Percentiles rank a stretch among this genome's conserved stretches.
Evolutionary conservation across 2,329 filamentous ascomycete genomes (phyloP).

Genomic region (Colletotrichum noveboracense): DNA sequence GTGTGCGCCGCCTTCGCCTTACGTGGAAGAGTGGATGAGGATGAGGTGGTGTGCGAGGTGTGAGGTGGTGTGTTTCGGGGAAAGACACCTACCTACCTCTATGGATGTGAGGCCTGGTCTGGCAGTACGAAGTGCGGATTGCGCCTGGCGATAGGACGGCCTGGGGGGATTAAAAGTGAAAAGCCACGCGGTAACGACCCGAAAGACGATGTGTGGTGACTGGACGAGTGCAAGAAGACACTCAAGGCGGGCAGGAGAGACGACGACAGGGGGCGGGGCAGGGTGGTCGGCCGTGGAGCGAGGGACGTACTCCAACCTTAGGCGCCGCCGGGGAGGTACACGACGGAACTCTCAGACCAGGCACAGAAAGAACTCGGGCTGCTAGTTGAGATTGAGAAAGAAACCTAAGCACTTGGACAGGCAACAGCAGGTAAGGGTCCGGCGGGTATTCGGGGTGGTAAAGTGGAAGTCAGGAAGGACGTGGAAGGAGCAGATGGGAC

Average conservation of each 20-base stretch:
- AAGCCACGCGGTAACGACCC: background rate
- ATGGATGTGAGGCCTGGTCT: background rate
- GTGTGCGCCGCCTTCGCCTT: background rate
- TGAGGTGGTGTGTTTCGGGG: slow-evolving; percentile 13
- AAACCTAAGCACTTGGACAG: background rate
- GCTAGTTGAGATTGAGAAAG: background rate
- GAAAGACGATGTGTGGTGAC: background rate
- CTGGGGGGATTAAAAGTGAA: background rate
- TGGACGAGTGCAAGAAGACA: background rate
- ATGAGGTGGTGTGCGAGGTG: background rate
- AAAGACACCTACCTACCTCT: slow-evolving; percentile 19
- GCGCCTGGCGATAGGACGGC: background rate
- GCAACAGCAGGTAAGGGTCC: background rate
- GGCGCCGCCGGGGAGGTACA: background rate
- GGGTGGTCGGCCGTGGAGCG: background rate
- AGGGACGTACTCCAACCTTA: background rate
- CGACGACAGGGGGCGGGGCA: background rate
- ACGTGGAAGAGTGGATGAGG: background rate
- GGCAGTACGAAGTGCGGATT: background rate
- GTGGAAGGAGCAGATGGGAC: background rate
- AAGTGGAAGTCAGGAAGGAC: background rate
- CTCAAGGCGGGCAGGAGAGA: background rate
- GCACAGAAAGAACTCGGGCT: background rate
- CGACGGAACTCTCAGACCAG: background rate
- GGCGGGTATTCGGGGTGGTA: background rate